phyloP scores from a whole-genome alignment of 2,329 filamentous ascomycete genomes.

The Penicillium janthinellum region DNA sequence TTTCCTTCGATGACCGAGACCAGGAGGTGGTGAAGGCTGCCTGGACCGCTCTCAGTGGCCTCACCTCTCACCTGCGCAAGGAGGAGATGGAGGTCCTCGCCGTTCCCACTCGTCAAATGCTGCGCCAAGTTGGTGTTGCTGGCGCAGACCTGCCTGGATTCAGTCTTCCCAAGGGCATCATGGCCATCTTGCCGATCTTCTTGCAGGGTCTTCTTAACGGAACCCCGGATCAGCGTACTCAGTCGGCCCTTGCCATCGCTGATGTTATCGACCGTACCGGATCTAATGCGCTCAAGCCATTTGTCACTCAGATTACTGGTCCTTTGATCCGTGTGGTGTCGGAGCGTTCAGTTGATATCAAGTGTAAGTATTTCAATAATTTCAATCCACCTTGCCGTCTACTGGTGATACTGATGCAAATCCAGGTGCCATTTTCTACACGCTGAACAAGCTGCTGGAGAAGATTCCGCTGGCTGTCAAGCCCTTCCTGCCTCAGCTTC shows the following conservation, averaged over 20 bases:
- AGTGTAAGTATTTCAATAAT: slow-evolving; percentile 49
- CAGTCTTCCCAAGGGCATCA: slow-evolving; percentile 91
- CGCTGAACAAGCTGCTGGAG: slow-evolving; percentile 90
- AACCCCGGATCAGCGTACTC: slow-evolving; percentile 84
- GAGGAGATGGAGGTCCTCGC: slow-evolving; percentile 98
- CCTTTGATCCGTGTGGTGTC: slow-evolving; percentile 97
- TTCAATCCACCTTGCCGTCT: not conserved
- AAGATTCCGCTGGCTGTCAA: slow-evolving; percentile 96
- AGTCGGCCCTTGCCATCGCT: slow-evolving; percentile 88
- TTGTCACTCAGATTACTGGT: slow-evolving; percentile 96
- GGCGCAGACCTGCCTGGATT: slow-evolving; percentile 87
- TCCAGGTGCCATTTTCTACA: slow-evolving; percentile 80
- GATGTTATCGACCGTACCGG: slow-evolving; percentile 94
- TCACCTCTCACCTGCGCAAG: slow-evolving; percentile 88
- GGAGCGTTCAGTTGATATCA: slow-evolving; percentile 93
- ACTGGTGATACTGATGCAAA: not conserved
- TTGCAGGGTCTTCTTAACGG: slow-evolving; percentile 97
- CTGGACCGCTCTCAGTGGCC: slow-evolving; percentile 81
- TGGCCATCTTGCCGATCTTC: slow-evolving; percentile 93
- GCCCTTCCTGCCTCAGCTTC: slow-evolving; percentile 93
- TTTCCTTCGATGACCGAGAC: slow-evolving; percentile 89
- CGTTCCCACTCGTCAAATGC: slow-evolving; percentile 77
- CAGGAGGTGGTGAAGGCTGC: slow-evolving; percentile 81
- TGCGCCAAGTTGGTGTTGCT: slow-evolving; percentile 85
- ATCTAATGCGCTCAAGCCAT: slow-evolving; percentile 83